Evolutionary conservation across 192 early-diverging fungal species (phyloP), one percentile per base, ranked within the genome.

Genomic region (Phycomyces nitens): DNA sequence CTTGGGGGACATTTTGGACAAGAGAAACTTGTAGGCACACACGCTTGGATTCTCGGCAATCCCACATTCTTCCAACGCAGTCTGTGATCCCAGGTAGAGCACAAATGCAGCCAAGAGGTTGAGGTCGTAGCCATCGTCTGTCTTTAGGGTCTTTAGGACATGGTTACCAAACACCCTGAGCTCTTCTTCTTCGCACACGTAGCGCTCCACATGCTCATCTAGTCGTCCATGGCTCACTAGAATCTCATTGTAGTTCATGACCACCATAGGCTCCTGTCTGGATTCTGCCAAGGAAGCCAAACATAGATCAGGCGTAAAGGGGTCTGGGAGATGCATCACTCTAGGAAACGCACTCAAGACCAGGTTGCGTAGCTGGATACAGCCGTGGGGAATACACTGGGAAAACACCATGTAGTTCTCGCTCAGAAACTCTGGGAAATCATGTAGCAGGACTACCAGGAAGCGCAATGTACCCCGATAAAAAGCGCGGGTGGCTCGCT

Each of bases 401-500:
- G 92, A 89, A 70, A 99, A 88, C 39, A 85, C 88, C 54, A 93
- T 91, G 70, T 95, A 90, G 64, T 96, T 90, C 60, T 88, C 90
- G 64, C 92, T 89, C 52, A 99, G 78, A 75, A 97, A 99, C 74
- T 99, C 97, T 16, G 97, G 97, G 70, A 93, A 97, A 67, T 99
- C 97, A 72, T 97, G 95, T 53, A 97, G 74, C 10, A 99, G 75
- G 3, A 97, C 89, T 26, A 99, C 79, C 26, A 99, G 70, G 24
- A 97, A 88, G 15, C 95, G 86, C 11, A 99, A 81, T 0, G 92
- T 90, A 5, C 93, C 94, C 55, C 82, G 84, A 80, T 99, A 99
- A 41, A 97, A 82, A 24, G 91, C 72, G 52, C 92, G 86, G 11
- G 84, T 78, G 3, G 89, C 83, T 39, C 86, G 81, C 23, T 82